phyloP scores from a whole-genome alignment of 2,329 filamentous ascomycete genomes.

The Epichloe hybrida region DNA sequence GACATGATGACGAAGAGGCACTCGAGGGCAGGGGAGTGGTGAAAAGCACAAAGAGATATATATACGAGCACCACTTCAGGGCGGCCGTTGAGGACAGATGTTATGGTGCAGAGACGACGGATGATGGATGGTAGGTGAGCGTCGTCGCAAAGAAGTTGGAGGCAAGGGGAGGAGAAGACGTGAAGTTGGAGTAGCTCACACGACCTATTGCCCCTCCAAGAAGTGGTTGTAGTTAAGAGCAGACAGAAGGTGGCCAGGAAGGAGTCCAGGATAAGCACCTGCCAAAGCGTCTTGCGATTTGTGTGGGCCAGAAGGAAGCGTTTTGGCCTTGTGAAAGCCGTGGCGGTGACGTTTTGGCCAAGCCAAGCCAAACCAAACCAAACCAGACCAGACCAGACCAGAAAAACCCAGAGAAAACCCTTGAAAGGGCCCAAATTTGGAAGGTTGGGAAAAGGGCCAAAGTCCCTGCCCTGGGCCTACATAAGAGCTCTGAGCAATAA shows the following conservation, averaged over 20 bases:
- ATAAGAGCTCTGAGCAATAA: background rate
- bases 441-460: too few species aligned
- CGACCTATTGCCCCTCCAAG: constrained; percentile 26
- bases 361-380: background rate
- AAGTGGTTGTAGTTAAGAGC: constrained; percentile 1
- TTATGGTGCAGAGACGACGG: background rate
- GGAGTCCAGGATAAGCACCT: constrained; percentile 7
- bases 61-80: background rate
- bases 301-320: constrained; percentile 17
- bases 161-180: background rate
- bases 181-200: constrained; percentile 18
- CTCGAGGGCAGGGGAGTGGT: background rate
- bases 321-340: constrained; percentile 17
- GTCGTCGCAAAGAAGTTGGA: background rate
- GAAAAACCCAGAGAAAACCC: too few species aligned
- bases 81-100: background rate
- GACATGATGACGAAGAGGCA: constrained; percentile 16
- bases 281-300: background rate
- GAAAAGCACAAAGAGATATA: background rate
- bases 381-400: too few species aligned
- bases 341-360: background rate
- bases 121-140: background rate
- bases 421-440: too few species aligned
- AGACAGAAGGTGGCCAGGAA: constrained; percentile 6
- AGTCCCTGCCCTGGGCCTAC: background rate